These are phyloP conservation scores for Xylariales sp. DNA, from an alignment of 2,329 filamentous ascomycete genomes.

Conservation along the genomic window DNA sequence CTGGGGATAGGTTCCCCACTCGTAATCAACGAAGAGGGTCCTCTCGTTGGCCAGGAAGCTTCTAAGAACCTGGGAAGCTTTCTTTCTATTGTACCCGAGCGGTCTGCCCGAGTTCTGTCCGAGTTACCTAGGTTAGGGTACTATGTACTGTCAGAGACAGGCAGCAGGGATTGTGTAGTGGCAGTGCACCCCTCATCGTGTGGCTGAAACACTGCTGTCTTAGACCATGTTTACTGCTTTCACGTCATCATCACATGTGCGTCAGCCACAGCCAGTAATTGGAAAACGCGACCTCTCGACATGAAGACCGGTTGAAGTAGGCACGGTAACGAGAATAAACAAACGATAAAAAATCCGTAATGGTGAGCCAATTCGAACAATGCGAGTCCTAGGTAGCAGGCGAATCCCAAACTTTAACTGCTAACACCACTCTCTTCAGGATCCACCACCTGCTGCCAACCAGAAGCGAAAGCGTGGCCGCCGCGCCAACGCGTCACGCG, in stretches of 20 bases:
- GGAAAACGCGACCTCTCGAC: slow-evolving; percentile 17
- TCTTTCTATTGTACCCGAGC: slow-evolving; percentile 7
- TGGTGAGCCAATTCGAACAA: slow-evolving; percentile 16
- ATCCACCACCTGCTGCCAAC: slow-evolving; percentile 45
- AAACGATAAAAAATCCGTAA: slow-evolving; percentile 1
- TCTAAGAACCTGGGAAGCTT: too few relatives aligned
- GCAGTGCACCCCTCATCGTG: background rate
- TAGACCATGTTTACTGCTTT: background rate
- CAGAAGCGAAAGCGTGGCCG: slow-evolving; percentile 59
- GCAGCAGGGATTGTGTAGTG: background rate
- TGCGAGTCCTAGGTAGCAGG: background rate
- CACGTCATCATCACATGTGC: slow-evolving; percentile 17
- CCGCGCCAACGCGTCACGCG: slow-evolving; percentile 56
- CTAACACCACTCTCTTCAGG: slow-evolving; percentile 36
- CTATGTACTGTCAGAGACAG: too few relatives aligned
- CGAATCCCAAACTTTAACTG: background rate
- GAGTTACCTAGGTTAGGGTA: too few relatives aligned
- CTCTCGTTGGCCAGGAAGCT: slow-evolving; percentile 36
- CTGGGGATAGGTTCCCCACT: slow-evolving; percentile 32
- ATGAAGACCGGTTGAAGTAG: background rate
- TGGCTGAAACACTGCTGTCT: slow-evolving; percentile 11
- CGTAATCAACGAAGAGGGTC: slow-evolving; percentile 12
- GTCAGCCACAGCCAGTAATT: slow-evolving; percentile 25
- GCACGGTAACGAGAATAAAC: background rate
- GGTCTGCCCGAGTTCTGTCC: too few relatives aligned